Base-by-base conservation (phyloP, 345 rosid genomes). In the Corchorus capsularis region DNA sequence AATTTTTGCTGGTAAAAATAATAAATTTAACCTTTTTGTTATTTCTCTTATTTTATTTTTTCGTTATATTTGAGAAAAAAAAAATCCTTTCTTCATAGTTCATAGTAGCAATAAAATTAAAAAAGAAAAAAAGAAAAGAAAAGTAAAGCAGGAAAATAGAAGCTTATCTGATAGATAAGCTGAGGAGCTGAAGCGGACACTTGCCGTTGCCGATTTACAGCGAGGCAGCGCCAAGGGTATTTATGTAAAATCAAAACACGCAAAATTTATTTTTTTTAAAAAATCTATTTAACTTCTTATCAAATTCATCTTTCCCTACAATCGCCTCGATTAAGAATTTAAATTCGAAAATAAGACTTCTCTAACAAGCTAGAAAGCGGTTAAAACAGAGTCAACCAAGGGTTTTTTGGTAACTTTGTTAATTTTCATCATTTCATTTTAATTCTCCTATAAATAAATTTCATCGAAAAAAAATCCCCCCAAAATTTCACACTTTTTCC, bases 401-500 rank as follows among this genome's bases (percentile, higher is more conserved):
- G 73, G 45, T 10, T 52, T 70, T 70, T 70, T 35, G 17, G 73
- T 70, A 53, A 52, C 61, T 34, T 70, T 4, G 0, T 10, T 27
- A 53, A 8, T 53, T 20, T 35, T 22, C 0, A 0, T 15, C 32
- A 52, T 52, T 69, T 46, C 32, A 10, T 52, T 45, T 11, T 53
- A 52, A 53, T 34, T 46, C 6, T 41, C 14, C 19, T n/a, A 32
- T 61, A 63, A 35, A 49, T 32, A 32, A 63, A 62, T 17, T 45
- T 46, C 16, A 14, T 20, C 4, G 50, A 19, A 22, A 19, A 76
- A 81, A 77, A 80, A 43, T 15, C 79, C 82, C 70, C 78, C n/a
- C 15, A 68, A 76, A 83, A 75, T 72, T 49, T 65, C 72, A 60
- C 80, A 54, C 82, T 78, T 70, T 86, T 83, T 89, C 90, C 95